A percentile compares a stretch with the other conserved stretches of the same genome.
Conservation (phyloP, 2,329 filamentous ascomycete genomes). For the Colletotrichum incanum region DNA sequence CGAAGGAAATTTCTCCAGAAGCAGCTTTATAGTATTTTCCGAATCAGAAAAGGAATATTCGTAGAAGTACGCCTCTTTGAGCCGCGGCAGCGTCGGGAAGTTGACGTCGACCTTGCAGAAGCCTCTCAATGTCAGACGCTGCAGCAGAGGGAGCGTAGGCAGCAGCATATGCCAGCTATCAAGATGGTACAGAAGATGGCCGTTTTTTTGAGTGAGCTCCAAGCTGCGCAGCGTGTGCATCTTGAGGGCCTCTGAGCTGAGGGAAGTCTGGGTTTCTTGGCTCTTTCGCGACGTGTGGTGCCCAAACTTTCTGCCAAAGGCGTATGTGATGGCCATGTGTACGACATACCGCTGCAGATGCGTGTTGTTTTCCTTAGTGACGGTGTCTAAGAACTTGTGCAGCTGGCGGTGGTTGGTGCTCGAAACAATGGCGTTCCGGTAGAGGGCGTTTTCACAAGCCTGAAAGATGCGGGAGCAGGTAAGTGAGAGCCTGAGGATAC, state of each 20-base stretch:
- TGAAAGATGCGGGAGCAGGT: neutral
- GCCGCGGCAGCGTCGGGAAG: neutral
- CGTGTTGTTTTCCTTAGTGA: neutral
- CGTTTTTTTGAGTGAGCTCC: neutral
- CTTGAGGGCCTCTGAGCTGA: neutral
- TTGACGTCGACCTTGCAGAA: rapidly evolving
- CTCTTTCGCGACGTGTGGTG: neutral
- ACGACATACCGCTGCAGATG: neutral
- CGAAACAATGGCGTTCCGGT: neutral
- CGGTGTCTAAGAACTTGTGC: neutral
- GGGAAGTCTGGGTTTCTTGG: neutral
- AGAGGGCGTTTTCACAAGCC: neutral
- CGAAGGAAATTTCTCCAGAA: neutral
- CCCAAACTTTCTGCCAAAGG: too few species aligned
- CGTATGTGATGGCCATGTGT: neutral
- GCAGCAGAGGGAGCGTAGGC: neutral
- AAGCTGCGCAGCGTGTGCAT: neutral
- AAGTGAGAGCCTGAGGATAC: neutral
- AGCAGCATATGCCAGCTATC: neutral
- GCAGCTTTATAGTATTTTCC: neutral
- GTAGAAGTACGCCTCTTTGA: neutral
- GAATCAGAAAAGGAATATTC: neutral
- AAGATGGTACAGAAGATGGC: neutral
- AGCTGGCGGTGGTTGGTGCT: neutral
- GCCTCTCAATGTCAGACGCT: neutral